A percentile compares a stretch with the other conserved stretches of the same genome.
These are phyloP conservation scores for Aspergillus sp. DNA, from an alignment of 2,329 filamentous ascomycete species.

Conservation along the genomic window DNA sequence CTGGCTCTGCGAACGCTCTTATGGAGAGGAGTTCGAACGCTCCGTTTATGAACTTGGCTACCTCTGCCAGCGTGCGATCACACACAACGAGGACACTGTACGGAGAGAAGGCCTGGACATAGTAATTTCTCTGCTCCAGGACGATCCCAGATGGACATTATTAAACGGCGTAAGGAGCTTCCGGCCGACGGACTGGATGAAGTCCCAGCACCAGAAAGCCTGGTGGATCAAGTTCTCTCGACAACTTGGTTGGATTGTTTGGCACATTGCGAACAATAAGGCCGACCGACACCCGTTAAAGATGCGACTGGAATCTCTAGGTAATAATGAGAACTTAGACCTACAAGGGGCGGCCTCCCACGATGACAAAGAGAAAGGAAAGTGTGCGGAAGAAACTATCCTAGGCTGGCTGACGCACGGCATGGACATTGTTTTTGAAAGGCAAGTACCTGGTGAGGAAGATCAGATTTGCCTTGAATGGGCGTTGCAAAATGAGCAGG, in stretches of 20 bases:
- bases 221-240: conserved; percentile 23
- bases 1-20: conserved; percentile 33
- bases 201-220: not conserved
- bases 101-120: conserved; percentile 16
- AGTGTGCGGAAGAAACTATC: conserved; percentile 5
- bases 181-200: conserved; percentile 15
- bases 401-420: conserved; percentile 22
- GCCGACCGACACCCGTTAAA: conserved; percentile 10
- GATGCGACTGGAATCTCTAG: not conserved
- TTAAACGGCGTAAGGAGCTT: not conserved
- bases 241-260: conserved; percentile 30
- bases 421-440: conserved; percentile 11
- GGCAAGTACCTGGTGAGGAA: conserved; percentile 1
- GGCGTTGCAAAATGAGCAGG: conserved; percentile 12
- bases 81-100: conserved; percentile 10
- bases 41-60: conserved; percentile 29
- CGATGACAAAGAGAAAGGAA: not conserved
- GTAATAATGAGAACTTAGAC: not conserved
- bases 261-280: conserved; percentile 21
- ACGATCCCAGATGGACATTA: conserved; percentile 18
- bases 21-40: conserved; percentile 25
- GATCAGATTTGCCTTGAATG: conserved; percentile 14
- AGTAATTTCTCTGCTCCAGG: conserved; percentile 7
- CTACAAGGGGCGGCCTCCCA: not conserved
- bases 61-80: conserved; percentile 30